Percentiles rank a stretch among this genome's conserved stretches.
Evolutionary conservation across 257 asterid genomes (phyloP).

Genomic region (Solanum tarapatanum): DNA sequence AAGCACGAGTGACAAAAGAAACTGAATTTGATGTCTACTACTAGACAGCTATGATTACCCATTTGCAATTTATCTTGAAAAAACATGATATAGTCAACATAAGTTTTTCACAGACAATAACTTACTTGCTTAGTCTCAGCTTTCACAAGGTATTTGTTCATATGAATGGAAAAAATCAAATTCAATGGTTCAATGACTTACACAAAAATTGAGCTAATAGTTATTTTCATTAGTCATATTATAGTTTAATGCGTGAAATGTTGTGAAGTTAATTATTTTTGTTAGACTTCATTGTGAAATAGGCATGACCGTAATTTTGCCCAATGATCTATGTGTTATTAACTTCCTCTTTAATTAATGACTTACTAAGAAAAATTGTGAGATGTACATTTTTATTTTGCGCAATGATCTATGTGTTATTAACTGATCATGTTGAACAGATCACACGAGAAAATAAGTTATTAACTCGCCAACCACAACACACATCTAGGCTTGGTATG

Average conservation of each 20-base stretch:
- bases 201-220: background rate
- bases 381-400: too few species aligned
- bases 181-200: background rate
- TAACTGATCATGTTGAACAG: background rate
- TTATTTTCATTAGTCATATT: too few species aligned
- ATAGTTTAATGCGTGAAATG: background rate
- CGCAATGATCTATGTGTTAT: too few species aligned
- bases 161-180: background rate
- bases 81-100: background rate
- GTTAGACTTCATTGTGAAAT: too few species aligned
- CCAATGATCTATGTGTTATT: too few species aligned
- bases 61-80: background rate
- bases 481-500: background rate
- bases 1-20: background rate
- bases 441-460: background rate
- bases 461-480: background rate
- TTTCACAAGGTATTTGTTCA: background rate
- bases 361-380: too few species aligned
- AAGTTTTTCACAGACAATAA: rapidly evolving
- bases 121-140: background rate
- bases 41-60: background rate
- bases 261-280: too few species aligned
- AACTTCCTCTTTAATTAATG: too few species aligned
- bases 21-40: background rate
- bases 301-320: too few species aligned